Evolutionary conservation across 257 asterid species (phyloP), one percentile per base, ranked within the genome.

Genomic region (Apocynum venetum): DNA sequence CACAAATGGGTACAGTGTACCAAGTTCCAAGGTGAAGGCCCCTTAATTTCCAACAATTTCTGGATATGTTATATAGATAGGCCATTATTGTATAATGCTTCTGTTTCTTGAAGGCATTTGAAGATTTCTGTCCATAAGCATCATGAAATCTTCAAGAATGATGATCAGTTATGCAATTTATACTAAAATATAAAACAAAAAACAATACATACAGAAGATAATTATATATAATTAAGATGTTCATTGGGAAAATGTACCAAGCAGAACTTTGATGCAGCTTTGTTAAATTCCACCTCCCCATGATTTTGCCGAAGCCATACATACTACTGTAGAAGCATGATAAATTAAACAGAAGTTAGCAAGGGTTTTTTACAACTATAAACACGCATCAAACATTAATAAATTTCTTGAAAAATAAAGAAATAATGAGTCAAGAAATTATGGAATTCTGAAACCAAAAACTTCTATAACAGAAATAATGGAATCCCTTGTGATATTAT

Each of bases 271-370:
- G 15, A 35, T 76, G 73, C 65, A 57, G 49, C 79, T 31, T 17
- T 25, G 35, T 46, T 6, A 38, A 47, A 38, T 20, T 19, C 13
- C 56, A 43, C 43, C 44, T 13, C 43, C 49, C 15, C 25, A 49
- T 65, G 65, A 31, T 76, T 76, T 64, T 76, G 64, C 53, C 31
- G 31, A 49, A 8, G n/a, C 15, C 8, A 49, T 2, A 1, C 31
- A 8, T 17, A n/a, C 46, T 64, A 52, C 79, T 13, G 61, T 19
- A 55, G 12, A 41, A 77, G 17, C 75, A 52, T 40, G 70, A 76
- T 6, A 60, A 17, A 65, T 17, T 2, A 41, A 76, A 20, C 38
- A 8, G 47, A 44, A 19, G 20, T 4, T 17, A 11, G 14, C 7
- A 48, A 76, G 51, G 48, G 25, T 38, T 51, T 35, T 46, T 46